Percentiles rank a stretch among this genome's conserved stretches.
phyloP scores from a whole-genome alignment of 148 eudicot species.

The Limonium bicolor region DNA sequence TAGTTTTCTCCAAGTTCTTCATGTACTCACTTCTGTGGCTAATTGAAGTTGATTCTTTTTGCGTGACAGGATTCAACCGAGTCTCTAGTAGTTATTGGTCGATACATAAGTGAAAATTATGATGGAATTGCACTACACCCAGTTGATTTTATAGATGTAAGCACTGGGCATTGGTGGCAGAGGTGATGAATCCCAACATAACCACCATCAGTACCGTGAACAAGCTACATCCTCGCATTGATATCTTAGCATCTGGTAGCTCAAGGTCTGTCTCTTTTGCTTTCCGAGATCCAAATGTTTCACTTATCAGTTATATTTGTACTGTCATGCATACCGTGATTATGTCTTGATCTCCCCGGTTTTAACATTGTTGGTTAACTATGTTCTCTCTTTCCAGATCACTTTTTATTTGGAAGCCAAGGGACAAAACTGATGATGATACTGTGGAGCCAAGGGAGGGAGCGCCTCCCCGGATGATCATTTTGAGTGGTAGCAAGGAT shows the following conservation, averaged over 20 bases:
- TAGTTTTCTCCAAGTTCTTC: background rate
- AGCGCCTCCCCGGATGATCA: constrained; percentile 30
- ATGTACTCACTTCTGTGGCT: background rate
- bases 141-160: constrained; percentile 77
- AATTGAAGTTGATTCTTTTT: background rate
- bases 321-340: background rate
- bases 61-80: constrained; percentile 70
- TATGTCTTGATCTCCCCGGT: background rate
- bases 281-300: background rate
- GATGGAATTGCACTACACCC: constrained; percentile 88
- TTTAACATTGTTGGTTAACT: background rate
- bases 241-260: constrained; percentile 81
- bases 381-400: constrained; percentile 34
- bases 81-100: constrained; percentile 89
- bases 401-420: constrained; percentile 77
- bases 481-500: constrained; percentile 42
- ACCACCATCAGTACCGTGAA: constrained; percentile 89
- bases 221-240: constrained; percentile 89
- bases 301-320: background rate
- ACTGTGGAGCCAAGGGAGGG: constrained; percentile 30
- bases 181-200: constrained; percentile 85
- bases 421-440: constrained; percentile 54
- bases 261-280: constrained; percentile 45
- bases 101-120: constrained; percentile 89
- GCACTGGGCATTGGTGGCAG: constrained; percentile 90